Evolutionary conservation across 2,329 filamentous ascomycete species (phyloP).

Genomic region (Botrytis fragariae): DNA sequence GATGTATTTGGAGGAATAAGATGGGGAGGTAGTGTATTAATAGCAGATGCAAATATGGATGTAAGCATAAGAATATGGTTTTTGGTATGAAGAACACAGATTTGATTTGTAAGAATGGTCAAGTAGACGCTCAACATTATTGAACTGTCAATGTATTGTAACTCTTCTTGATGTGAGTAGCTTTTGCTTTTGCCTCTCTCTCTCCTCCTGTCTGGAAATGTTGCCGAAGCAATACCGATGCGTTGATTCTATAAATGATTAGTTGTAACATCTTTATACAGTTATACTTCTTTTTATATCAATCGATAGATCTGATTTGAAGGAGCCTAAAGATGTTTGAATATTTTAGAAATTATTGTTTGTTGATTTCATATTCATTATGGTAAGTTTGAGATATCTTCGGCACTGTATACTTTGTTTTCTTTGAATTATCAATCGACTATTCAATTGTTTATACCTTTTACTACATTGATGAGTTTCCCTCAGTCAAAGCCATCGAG

Average conservation of each 20-base stretch:
- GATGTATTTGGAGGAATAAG: not conserved
- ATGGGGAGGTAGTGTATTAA: not conserved
- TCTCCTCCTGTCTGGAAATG: not conserved
- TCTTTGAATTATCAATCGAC: no score
- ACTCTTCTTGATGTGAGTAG: not conserved
- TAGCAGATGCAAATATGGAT: not conserved
- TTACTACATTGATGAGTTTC: no score
- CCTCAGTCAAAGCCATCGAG: no score
- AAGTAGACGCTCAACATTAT: not conserved
- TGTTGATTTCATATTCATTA: not conserved
- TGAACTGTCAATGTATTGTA: not conserved
- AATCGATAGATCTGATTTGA: not conserved
- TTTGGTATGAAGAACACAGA: not conserved
- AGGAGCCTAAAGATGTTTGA: not conserved
- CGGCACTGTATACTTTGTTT: no score
- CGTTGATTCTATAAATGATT: no score
- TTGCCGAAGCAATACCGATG: not conserved
- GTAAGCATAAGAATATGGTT: not conserved
- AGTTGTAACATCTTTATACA: rapidly evolving
- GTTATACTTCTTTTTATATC: not conserved
- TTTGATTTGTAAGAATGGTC: not conserved
- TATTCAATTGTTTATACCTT: no score
- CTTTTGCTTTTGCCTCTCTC: not conserved
- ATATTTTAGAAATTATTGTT: not conserved
- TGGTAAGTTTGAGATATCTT: not conserved